phyloP scores from a whole-genome alignment of 1,284 basidiomycete species.

The Cryptococcus wingfieldii region DNA sequence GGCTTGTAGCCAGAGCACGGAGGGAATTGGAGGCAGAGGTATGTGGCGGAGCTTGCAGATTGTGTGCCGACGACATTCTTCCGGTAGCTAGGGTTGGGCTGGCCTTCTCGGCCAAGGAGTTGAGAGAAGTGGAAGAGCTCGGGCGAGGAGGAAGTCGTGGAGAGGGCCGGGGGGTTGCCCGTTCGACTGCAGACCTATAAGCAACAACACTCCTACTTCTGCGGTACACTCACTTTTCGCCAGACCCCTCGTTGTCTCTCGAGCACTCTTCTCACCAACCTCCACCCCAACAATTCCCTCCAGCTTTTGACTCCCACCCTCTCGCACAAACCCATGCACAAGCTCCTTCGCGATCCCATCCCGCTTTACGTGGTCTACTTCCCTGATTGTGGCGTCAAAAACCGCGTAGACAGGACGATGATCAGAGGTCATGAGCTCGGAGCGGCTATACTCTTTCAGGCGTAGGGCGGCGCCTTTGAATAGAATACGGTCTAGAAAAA shows the following conservation, averaged over 20 bases:
- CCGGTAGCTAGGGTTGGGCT: conserved; percentile 5
- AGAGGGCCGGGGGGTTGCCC: background rate
- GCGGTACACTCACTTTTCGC: conserved; percentile 11
- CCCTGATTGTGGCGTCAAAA: conserved; percentile 70
- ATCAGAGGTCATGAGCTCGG: conserved; percentile 83
- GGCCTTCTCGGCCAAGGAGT: conserved; percentile 7
- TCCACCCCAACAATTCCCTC: conserved; percentile 19
- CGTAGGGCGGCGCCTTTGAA: conserved; percentile 61
- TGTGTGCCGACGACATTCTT: conserved; percentile 7
- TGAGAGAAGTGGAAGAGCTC: conserved; percentile 6
- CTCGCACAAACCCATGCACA: conserved; percentile 13
- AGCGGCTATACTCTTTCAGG: conserved; percentile 53
- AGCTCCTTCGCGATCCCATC: conserved; percentile 63
- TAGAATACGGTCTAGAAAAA: conserved; percentile 72
- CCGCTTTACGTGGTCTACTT: conserved; percentile 72
- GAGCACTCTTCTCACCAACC: conserved; percentile 15
- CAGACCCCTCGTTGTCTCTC: conserved; percentile 21
- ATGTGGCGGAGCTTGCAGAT: conserved; percentile 6
- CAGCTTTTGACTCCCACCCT: conserved; percentile 2
- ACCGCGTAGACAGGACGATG: conserved; percentile 90
- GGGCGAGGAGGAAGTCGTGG: conserved; percentile 16
- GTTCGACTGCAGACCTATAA: background rate
- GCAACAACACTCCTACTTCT: background rate
- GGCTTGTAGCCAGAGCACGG: conserved; percentile 1
- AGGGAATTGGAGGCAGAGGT: conserved; percentile 10